Evolutionary conservation across 441 rosid genomes (phyloP).

Genomic region (Euphorbia schlechtendalii): DNA sequence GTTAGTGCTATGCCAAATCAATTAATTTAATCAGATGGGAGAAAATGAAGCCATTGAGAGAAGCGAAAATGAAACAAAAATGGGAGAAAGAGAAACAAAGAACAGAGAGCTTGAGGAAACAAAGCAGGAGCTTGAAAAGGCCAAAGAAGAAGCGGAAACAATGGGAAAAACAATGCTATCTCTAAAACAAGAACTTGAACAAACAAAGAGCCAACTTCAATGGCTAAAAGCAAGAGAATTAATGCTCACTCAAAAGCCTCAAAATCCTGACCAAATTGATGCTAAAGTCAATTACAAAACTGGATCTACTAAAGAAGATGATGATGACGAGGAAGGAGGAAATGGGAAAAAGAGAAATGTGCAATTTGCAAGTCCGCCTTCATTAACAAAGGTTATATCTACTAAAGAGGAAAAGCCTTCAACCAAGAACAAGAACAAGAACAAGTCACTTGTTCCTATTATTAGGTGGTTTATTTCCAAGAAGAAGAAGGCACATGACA

Average conservation of each 20-base stretch:
- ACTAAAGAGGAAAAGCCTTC: constrained; percentile 31
- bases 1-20: background rate
- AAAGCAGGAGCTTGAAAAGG: constrained; percentile 39
- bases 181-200: constrained; percentile 47
- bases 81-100: constrained; percentile 25
- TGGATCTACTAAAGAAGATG: constrained; percentile 2
- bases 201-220: constrained; percentile 41
- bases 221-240: constrained; percentile 22
- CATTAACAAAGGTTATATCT: constrained; percentile 38
- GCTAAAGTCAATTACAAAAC: constrained; percentile 18
- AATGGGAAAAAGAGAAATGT: constrained; percentile 53
- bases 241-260: constrained; percentile 39
- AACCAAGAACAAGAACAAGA: constrained; percentile 23
- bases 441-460: constrained; percentile 33
- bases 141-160: constrained; percentile 40
- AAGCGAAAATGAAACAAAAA: too few relatives aligned
- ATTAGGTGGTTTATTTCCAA: constrained; percentile 49
- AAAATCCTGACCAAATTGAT: constrained; percentile 28
- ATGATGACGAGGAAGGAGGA: constrained; percentile 7
- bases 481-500: constrained; percentile 18
- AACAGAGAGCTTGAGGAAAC: constrained; percentile 52
- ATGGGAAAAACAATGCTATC: constrained; percentile 29
- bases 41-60: constrained; percentile 25
- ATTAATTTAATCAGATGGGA: constrained; percentile 25
- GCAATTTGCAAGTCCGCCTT: constrained; percentile 61